These are phyloP conservation scores for Solanum stenotomum DNA, from an alignment of 257 asterid genomes.

Conservation along the genomic window DNA sequence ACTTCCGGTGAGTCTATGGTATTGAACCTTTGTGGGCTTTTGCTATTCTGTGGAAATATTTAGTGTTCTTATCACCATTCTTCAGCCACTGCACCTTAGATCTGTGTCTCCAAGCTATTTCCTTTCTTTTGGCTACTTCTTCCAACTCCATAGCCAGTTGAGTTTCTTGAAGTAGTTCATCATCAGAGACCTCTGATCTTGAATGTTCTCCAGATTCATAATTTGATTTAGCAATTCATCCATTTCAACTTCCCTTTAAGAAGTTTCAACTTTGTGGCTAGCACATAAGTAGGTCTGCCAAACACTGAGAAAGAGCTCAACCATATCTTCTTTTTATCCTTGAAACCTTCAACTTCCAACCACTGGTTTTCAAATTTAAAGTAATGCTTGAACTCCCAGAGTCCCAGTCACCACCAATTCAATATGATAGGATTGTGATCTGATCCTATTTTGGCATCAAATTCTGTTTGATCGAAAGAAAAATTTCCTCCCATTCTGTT, in stretches of 20 bases:
- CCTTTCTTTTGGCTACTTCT: not conserved
- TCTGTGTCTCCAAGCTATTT: not conserved
- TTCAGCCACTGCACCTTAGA: not conserved
- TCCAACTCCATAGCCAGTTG: not conserved
- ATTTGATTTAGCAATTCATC: not conserved
- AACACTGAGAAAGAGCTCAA: not conserved
- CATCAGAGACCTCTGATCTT: not conserved
- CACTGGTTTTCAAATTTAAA: not conserved
- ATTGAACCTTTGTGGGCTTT: not conserved
- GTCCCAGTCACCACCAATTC: not conserved
- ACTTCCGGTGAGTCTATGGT: not conserved
- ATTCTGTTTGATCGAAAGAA: not conserved
- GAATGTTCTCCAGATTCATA: not conserved
- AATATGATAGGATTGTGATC: not conserved
- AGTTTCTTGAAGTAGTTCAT: not conserved
- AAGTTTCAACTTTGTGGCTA: not conserved
- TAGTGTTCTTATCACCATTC: not conserved
- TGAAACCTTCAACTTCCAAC: not conserved
- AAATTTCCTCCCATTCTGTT: not conserved
- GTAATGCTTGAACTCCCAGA: not conserved
- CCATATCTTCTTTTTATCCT: not conserved
- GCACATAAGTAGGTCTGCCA: not conserved
- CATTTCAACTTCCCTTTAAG: not conserved
- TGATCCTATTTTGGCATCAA: not conserved
- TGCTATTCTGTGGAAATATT: not conserved